A percentile compares a stretch with the other conserved stretches of the same genome.
These are phyloP conservation scores for Yarrowia keelungensis DNA, from an alignment of 805 yeast species.

Conservation along the genomic window DNA sequence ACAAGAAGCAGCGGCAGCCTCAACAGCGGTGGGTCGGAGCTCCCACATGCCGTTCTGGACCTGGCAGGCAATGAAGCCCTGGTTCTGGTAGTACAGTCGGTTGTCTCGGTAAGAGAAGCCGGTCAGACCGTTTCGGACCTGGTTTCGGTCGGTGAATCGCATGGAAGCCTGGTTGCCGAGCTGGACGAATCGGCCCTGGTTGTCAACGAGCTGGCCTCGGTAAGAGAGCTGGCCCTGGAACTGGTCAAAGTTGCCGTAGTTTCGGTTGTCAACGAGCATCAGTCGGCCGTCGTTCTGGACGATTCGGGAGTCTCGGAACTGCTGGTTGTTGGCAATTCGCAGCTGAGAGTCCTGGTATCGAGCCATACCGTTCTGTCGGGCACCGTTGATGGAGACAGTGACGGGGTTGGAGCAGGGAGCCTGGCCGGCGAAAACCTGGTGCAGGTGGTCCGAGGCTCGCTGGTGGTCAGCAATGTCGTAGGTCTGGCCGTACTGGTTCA, in stretches of 20 bases:
- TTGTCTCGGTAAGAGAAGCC: slow-evolving; percentile 28
- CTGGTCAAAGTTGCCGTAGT: slow-evolving; percentile 15
- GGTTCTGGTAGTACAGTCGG: slow-evolving; percentile 29
- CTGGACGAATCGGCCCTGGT: slow-evolving; percentile 35
- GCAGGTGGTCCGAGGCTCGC: slow-evolving; percentile 14
- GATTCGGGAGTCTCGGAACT: slow-evolving; percentile 9
- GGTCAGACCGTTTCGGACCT: slow-evolving; percentile 34
- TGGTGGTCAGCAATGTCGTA: slow-evolving; percentile 14
- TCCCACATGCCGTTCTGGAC: slow-evolving; percentile 35
- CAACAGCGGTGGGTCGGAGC: slow-evolving; percentile 29
- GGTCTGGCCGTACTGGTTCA: slow-evolving; percentile 14
- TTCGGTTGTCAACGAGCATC: slow-evolving; percentile 20
- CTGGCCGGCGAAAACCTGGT: slow-evolving; percentile 25
- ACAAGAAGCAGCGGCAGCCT: slow-evolving; percentile 32
- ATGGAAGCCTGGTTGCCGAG: slow-evolving; percentile 36
- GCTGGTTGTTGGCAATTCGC: slow-evolving; percentile 32
- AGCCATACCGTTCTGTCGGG: slow-evolving; percentile 20
- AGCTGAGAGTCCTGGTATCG: slow-evolving; percentile 33
- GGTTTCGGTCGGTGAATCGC: slow-evolving; percentile 35
- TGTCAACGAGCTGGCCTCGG: slow-evolving; percentile 37
- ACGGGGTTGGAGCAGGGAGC: slow-evolving; percentile 12
- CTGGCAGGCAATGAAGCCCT: slow-evolving; percentile 36
- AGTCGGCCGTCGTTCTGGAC: slow-evolving; percentile 29
- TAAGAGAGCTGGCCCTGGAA: slow-evolving; percentile 35
- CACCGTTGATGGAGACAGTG: slow-evolving; percentile 17